Evolutionary conservation across 31 red algal species (phyloP).

Genomic region (Asparagopsis taxiformis): DNA sequence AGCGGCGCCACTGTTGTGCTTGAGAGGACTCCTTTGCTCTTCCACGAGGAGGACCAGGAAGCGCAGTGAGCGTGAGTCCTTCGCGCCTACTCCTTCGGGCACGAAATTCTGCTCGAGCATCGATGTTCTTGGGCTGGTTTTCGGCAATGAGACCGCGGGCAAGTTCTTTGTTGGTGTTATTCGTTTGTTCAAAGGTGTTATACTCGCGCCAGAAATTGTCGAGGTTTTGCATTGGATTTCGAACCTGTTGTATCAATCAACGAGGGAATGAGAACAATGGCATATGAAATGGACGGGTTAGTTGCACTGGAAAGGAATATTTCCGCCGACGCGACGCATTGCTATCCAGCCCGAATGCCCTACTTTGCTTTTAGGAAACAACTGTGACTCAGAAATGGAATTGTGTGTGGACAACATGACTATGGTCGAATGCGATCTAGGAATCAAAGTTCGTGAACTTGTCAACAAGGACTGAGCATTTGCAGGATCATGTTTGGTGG

Average conservation of each 20-base stretch:
- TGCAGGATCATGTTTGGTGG: too few species aligned
- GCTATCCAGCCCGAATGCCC: too few species aligned
- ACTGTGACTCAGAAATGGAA: too few species aligned
- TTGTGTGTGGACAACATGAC: too few species aligned
- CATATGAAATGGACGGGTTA: not conserved
- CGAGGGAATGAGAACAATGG: conserved; percentile 6
- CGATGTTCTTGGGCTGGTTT: conserved; percentile 71
- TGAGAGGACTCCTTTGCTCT: conserved; percentile 66
- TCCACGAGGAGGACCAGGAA: conserved; percentile 55
- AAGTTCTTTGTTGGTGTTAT: conserved; percentile 76
- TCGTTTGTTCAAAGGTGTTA: conserved; percentile 75
- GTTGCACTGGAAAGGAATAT: conserved; percentile 9
- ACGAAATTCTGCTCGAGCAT: conserved; percentile 84
- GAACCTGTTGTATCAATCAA: conserved; percentile 29
- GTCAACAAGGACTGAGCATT: too few species aligned
- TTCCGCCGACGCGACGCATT: too few species aligned
- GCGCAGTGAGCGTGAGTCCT: conserved; percentile 49
- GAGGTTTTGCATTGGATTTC: conserved; percentile 73
- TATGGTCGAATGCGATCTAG: too few species aligned
- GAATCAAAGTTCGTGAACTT: too few species aligned
- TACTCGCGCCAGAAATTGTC: conserved; percentile 82
- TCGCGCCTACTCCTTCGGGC: conserved; percentile 64
- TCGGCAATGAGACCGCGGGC: conserved; percentile 67
- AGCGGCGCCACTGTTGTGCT: conserved; percentile 75
- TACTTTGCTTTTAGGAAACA: too few species aligned